phyloP scores from a whole-genome alignment of 768 basidiomycete species.

The Naganishia antarctica region DNA sequence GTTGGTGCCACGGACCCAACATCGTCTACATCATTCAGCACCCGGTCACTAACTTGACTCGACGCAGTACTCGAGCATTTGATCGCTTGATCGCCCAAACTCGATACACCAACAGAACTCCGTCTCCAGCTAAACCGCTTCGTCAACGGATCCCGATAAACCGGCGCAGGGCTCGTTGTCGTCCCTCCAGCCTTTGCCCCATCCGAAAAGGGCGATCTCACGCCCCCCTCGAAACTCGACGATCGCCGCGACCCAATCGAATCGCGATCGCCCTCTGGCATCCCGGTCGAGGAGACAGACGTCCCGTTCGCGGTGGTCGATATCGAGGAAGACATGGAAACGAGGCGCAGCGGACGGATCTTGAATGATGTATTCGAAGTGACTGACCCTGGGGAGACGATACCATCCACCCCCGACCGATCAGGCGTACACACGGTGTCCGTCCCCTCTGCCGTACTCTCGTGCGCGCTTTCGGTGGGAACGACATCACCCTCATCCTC shows the following conservation, averaged over 20 bases:
- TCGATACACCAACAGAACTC: background rate
- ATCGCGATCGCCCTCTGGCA: background rate
- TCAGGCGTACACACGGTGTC: slow-evolving; percentile 1
- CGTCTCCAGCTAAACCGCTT: background rate
- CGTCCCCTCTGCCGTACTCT: background rate
- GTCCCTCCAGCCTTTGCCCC: background rate
- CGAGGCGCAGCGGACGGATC: slow-evolving; percentile 8
- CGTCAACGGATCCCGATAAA: background rate
- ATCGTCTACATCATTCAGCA: slow-evolving; percentile 13
- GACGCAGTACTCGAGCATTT: slow-evolving; percentile 5
- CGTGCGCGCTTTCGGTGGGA: background rate
- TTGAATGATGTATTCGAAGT: slow-evolving; percentile 7
- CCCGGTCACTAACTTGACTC: background rate
- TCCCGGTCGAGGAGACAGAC: background rate
- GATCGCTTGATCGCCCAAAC: too few species aligned
- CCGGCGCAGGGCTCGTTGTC: too few species aligned
- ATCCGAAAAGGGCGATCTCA: background rate
- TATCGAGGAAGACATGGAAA: background rate
- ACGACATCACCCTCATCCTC: slow-evolving; percentile 17
- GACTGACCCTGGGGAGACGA: background rate
- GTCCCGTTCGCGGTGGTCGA: background rate
- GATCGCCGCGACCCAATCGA: background rate
- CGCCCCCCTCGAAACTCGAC: background rate
- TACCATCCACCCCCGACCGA: background rate
- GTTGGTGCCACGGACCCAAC: too few species aligned